phyloP scores from a whole-genome alignment of 2,329 filamentous ascomycete genomes.

The Ophiostoma piceae region DNA sequence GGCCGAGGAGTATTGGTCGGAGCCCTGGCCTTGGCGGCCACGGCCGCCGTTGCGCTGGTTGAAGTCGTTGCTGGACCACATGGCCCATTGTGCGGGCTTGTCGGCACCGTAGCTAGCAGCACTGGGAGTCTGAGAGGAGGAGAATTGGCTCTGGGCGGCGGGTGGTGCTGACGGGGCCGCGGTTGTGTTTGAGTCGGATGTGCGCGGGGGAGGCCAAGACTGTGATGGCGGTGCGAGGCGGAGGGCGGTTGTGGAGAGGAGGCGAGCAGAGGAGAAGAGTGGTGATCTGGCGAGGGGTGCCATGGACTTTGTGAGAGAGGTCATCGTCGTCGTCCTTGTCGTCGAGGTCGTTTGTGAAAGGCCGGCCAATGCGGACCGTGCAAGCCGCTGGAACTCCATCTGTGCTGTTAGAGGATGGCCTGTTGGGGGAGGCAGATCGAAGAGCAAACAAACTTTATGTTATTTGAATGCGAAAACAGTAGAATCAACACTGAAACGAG shows the following conservation, averaged over 20 bases:
- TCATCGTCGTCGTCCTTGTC: not conserved
- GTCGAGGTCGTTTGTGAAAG: not conserved
- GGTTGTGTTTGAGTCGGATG: not conserved
- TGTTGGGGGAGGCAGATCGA: not conserved
- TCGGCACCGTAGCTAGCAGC: conserved; percentile 24
- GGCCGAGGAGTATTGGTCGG: not conserved
- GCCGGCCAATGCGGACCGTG: conserved; percentile 21
- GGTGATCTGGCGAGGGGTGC: conserved; percentile 8
- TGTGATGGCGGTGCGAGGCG: conserved; percentile 12
- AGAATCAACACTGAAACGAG: not conserved
- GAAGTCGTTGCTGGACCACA: conserved; percentile 29
- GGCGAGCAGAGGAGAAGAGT: conserved; percentile 5
- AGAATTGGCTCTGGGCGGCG: not conserved
- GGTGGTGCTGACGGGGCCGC: not conserved
- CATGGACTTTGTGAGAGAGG: conserved; percentile 8
- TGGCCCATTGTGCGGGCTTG: conserved; percentile 26
- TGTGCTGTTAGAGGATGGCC: not conserved
- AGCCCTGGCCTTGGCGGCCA: not conserved
- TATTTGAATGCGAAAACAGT: not conserved
- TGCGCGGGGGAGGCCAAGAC: conserved; percentile 19
- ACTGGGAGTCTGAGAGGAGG: not conserved
- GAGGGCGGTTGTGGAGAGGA: conserved; percentile 19
- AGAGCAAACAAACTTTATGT: not conserved
- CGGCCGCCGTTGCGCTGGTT: conserved; percentile 19
- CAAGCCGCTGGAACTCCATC: conserved; percentile 22